Evolutionary conservation across 2,329 filamentous ascomycete species (phyloP).

Genomic region (Zopfia rhizophila): DNA sequence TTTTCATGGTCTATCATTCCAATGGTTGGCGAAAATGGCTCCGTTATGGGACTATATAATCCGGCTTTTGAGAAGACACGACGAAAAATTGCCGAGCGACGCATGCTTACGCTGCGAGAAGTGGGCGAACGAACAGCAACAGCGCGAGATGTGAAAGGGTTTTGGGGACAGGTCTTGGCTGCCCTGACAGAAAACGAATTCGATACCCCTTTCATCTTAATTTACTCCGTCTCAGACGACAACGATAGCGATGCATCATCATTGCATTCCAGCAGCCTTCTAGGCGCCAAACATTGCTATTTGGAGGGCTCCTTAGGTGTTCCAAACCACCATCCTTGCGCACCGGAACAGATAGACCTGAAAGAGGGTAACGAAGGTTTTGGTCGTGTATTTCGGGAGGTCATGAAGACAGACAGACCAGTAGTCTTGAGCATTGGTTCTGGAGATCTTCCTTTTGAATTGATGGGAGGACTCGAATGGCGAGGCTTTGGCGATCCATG

Average conservation of each 20-base stretch:
- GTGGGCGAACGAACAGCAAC: conserved; percentile 79
- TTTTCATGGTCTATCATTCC: conserved; percentile 87
- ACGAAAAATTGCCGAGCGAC: conserved; percentile 79
- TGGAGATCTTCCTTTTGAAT: conserved; percentile 70
- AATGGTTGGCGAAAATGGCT: conserved; percentile 77
- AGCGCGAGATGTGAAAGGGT: conserved; percentile 76
- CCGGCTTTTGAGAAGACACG: conserved; percentile 84
- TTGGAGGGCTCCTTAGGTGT: conserved; percentile 79
- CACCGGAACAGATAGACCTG: conserved; percentile 73
- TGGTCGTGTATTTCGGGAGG: conserved; percentile 78
- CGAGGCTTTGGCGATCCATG: conserved; percentile 78
- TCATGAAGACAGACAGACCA: conserved; percentile 74
- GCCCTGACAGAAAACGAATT: conserved; percentile 78
- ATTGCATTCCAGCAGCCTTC: conserved; percentile 72
- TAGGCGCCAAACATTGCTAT: conserved; percentile 71
- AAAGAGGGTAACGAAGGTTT: conserved; percentile 77
- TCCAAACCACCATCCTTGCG: conserved; percentile 69
- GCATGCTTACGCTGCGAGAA: conserved; percentile 82
- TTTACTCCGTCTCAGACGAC: conserved; percentile 81
- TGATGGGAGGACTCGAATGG: conserved; percentile 75
- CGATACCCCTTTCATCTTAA: conserved; percentile 79
- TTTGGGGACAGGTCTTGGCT: conserved; percentile 76
- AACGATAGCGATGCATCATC: conserved; percentile 77
- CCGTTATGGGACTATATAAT: conserved; percentile 80
- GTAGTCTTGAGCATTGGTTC: conserved; percentile 74